phyloP scores from a whole-genome alignment of 371 early-diverging fungal genomes.

The Gilbertella persicaria region DNA sequence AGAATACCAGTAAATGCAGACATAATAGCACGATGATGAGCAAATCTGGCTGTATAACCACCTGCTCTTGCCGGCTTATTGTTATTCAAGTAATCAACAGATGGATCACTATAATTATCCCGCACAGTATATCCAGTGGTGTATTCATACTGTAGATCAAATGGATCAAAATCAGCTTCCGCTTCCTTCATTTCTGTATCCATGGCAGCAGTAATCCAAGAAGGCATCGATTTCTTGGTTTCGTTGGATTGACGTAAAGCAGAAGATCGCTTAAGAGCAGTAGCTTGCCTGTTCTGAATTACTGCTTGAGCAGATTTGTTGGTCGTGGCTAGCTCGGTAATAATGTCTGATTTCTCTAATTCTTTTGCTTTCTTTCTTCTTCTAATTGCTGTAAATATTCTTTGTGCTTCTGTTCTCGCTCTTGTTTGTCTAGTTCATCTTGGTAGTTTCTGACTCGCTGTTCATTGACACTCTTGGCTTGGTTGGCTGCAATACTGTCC shows the following conservation, averaged over 20 bases:
- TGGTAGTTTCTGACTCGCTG: constrained; percentile 42
- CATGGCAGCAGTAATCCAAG: constrained; percentile 50
- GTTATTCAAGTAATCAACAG: constrained; percentile 43
- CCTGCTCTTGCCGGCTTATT: constrained; percentile 54
- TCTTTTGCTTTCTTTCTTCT: constrained; percentile 52
- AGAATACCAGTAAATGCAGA: constrained; percentile 56
- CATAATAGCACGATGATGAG: constrained; percentile 56
- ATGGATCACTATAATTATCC: constrained; percentile 52
- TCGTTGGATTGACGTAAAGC: constrained; percentile 33
- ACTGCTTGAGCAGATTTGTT: constrained; percentile 54
- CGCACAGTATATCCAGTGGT: constrained; percentile 41
- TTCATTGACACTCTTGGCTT: constrained; percentile 56
- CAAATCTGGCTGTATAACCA: constrained; percentile 57
- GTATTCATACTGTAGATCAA: constrained; percentile 53
- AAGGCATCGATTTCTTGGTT: constrained; percentile 31
- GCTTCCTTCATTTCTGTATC: constrained; percentile 47
- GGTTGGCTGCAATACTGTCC: constrained; percentile 76
- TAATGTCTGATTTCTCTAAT: constrained; percentile 50
- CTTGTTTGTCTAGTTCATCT: constrained; percentile 47
- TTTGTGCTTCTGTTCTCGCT: constrained; percentile 56
- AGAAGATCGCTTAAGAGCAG: constrained; percentile 44
- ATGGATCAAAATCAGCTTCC: constrained; percentile 57
- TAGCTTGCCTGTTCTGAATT: constrained; percentile 44
- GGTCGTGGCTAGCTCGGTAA: constrained; percentile 52
- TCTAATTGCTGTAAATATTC: constrained; percentile 54